phyloP scores from a whole-genome alignment of 2,329 filamentous ascomycete genomes.

The Thielaviopsis populi region DNA sequence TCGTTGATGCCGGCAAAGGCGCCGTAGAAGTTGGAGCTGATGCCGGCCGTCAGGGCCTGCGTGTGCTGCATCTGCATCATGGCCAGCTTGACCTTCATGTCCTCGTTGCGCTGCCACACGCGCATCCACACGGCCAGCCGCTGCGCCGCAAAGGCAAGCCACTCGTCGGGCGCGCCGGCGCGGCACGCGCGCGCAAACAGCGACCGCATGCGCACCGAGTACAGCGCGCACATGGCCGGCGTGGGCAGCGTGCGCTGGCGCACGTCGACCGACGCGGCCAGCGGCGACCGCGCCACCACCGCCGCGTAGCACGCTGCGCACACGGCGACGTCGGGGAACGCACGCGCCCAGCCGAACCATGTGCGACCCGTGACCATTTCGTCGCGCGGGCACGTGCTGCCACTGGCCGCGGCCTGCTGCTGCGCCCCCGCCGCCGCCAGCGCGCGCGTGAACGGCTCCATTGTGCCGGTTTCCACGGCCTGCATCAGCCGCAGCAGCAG shows the following conservation, averaged over 20 bases:
- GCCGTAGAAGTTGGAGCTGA: conserved; percentile 24
- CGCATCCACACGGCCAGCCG: conserved; percentile 22
- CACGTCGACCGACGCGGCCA: conserved; percentile 21
- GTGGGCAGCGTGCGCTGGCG: conserved; percentile 21
- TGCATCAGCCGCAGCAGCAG: conserved; percentile 22
- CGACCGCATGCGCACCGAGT: conserved; percentile 27
- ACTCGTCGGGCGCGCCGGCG: conserved; percentile 21
- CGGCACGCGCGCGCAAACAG: conserved; percentile 23
- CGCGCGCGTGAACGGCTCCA: conserved; percentile 23
- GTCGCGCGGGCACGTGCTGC: conserved; percentile 22
- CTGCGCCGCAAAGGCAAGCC: conserved; percentile 21
- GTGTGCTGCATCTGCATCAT: conserved; percentile 24
- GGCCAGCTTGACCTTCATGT: conserved; percentile 23
- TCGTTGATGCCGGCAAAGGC: conserved; percentile 23
- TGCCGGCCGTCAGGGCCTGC: conserved; percentile 20
- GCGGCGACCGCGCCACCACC: conserved; percentile 22
- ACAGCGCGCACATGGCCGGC: conserved; percentile 25
- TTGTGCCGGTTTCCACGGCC: conserved; percentile 24
- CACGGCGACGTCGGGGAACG: conserved; percentile 19
- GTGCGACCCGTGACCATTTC: conserved; percentile 19
- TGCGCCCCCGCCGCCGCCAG: neutral
- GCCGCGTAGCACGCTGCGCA: conserved; percentile 25
- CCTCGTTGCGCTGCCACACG: conserved; percentile 22
- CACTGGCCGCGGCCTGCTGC: neutral
- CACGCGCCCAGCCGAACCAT: conserved; percentile 27